Base-by-base conservation (phyloP, 495 filamentous ascomycete species). In the Tetracladium marchalianum region DNA sequence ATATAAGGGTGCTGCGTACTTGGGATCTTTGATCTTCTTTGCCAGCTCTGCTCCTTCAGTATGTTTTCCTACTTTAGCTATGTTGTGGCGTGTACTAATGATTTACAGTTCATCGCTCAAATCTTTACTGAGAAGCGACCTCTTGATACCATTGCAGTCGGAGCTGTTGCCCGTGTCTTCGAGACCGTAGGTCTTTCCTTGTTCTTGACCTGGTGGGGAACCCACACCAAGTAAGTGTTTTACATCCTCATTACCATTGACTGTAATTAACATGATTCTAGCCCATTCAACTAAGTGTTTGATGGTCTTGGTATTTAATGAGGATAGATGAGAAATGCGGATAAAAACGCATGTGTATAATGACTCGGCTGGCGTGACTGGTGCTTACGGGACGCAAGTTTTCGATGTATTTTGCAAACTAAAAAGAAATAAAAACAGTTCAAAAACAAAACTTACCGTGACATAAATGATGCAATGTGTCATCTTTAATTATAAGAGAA, bases 151-250 rank as follows among this genome's bases (percentile, higher is more conserved):
- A 79, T 97, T 50, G 90, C 87, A 41, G 81, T 96, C 44, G 85
- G 82, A 57, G 78, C 81, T 39, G 65, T 92, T 9, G 81, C 84
- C 50, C 86, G 89, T 58, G 47, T 92, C 54, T 79, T 95, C 50
- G 92, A 98, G 73, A 96, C 92, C 4, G 81, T 97, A 44, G 92
- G 92, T 32, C 73, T 97, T 35, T 85, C 83, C 46, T 56, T 96
- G 61, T 87, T 96, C 77, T 69, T 98, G 50, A 95, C 87, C 54
- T 98, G 84, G 82, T 98, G 92, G 92, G 92, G 92, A 53, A 95
- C 90, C 43, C 81, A 83, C 55, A 93, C 87, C 63, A 85, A 85
- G 22, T 27, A 27, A 27, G 22, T 27, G 3, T 27, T 7, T 7
- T 27, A 7, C 3, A 27, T 3, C 7, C 7, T 27, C 22, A 7